A percentile compares a stretch with the other conserved stretches of the same genome.
These are phyloP conservation scores for Phylloporus sp. DNA, from an alignment of 768 basidiomycete species.

Conservation along the genomic window DNA sequence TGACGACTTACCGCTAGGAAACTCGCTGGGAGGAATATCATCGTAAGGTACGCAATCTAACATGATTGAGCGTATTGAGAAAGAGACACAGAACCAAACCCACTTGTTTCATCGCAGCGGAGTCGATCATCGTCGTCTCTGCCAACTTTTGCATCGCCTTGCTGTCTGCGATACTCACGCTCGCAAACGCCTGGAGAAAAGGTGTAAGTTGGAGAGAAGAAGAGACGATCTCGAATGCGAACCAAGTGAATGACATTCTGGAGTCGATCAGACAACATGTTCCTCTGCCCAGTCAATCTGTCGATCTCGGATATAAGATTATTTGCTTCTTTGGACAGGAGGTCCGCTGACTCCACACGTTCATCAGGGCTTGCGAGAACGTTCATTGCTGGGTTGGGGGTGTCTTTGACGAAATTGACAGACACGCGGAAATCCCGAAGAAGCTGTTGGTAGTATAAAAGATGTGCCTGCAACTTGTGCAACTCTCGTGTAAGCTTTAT, in stretches of 20 bases:
- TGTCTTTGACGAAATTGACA: conserved; percentile 44
- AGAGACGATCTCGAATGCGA: background rate
- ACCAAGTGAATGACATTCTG: conserved; percentile 35
- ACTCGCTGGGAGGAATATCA: conserved; percentile 56
- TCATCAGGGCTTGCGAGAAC: conserved; percentile 10
- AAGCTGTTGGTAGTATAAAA: conserved; percentile 52
- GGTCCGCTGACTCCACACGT: conserved; percentile 22
- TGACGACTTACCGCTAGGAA: conserved; percentile 33
- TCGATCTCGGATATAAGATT: conserved; percentile 49
- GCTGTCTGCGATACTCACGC: conserved; percentile 53
- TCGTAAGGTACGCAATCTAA: conserved; percentile 49
- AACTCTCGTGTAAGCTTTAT: conserved; percentile 50
- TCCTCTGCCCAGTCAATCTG: conserved; percentile 37
- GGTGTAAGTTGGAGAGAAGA: background rate
- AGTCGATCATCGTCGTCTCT: conserved; percentile 38
- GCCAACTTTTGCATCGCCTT: conserved; percentile 49
- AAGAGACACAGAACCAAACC: background rate
- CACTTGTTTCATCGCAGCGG: conserved; percentile 37
- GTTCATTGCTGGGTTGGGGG: conserved; percentile 47
- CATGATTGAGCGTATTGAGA: conserved; percentile 8
- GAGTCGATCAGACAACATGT: conserved; percentile 31
- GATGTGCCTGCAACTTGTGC: conserved; percentile 55
- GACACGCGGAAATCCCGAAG: conserved; percentile 51
- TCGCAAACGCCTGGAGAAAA: conserved; percentile 49
- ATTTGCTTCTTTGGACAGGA: conserved; percentile 47